Evolutionary conservation across 805 yeast species (phyloP).

Genomic region (Barnettozyma californica): DNA sequence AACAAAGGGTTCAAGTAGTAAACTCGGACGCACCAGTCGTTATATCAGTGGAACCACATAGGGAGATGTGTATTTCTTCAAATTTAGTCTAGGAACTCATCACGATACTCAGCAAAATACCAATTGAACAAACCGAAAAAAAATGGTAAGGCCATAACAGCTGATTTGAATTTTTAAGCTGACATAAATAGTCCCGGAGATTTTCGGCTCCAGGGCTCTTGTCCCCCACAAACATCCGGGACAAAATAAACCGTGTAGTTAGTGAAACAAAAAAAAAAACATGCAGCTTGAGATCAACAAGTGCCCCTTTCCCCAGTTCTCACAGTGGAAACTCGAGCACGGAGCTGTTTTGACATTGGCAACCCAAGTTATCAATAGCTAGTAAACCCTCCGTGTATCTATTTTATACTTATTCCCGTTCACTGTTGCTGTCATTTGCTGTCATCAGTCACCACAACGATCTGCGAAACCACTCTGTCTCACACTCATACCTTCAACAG

Average conservation of each 20-base stretch:
- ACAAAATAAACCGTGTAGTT: neutral
- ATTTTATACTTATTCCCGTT: too few relatives aligned
- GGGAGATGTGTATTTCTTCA: too few relatives aligned
- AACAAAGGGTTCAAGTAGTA: too few relatives aligned
- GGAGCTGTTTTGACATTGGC: neutral
- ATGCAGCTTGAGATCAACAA: neutral
- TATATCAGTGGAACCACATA: neutral
- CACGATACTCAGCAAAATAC: too few relatives aligned
- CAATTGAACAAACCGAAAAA: too few relatives aligned
- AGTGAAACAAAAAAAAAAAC: neutral
- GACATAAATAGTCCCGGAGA: neutral
- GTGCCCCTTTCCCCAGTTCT: neutral
- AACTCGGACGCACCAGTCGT: neutral
- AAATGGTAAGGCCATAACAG: too few relatives aligned
- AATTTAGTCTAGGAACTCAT: too few relatives aligned
- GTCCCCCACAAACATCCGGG: neutral
- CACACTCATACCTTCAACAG: neutral
- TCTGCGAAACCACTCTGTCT: neutral
- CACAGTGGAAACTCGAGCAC: neutral
- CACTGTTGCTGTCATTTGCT: neutral
- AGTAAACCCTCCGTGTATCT: neutral
- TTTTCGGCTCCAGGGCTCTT: neutral
- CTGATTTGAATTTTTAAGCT: too few relatives aligned
- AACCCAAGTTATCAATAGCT: neutral
- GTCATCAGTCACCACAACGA: neutral